Base-by-base conservation (phyloP, 345 rosid species). In the Camelina sativa region DNA sequence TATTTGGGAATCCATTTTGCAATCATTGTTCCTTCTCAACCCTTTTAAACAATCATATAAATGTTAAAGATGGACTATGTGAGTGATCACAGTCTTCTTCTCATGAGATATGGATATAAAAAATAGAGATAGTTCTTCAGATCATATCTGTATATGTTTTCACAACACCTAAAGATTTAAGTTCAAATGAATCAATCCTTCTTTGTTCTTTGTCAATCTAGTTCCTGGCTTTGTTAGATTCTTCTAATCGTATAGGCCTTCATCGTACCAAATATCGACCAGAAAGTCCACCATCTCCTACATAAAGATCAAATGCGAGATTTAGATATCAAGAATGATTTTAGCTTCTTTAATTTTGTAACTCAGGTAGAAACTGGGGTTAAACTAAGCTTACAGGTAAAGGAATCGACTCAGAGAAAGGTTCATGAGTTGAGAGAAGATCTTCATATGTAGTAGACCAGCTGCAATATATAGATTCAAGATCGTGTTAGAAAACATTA, bases 281-380 rank as follows among this genome's bases (percentile, higher is more conserved):
- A 93, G 76, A 61, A 93, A 93, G 80, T 91, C 97, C 46, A 91
- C 98, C 97, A 91, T 93, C 80, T 93, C 98, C 96, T 93, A 87
- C 86, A 76, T 17, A 74, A 30, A 34, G 1, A 54, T 58, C 32
- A 55, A 41, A 44, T 35, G 51, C 1, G 19, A 50, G 28, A 32
- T 34, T 72, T 61, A 57, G 57, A 5, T 30, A 44, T 41, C 13
- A 37, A 53, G 34, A 78, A 66, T 61, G 59, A 11, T 34, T n/a
- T 34, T 40, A 52, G 74, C 44, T 22, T 71, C 53, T 62, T 66
- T 71, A 32, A 23, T 66, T 25, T 7, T 34, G 10, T 17, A 55
- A 60, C 17, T 65, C 53, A 44, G 8, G 63, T 11, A 51, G 15
- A 15, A 61, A 43, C 8, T 38, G 44, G 2, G 58, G 54, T 60